Evolutionary conservation across 352 stramenopile species (phyloP).

Genomic region (Phytophthora sojae): DNA sequence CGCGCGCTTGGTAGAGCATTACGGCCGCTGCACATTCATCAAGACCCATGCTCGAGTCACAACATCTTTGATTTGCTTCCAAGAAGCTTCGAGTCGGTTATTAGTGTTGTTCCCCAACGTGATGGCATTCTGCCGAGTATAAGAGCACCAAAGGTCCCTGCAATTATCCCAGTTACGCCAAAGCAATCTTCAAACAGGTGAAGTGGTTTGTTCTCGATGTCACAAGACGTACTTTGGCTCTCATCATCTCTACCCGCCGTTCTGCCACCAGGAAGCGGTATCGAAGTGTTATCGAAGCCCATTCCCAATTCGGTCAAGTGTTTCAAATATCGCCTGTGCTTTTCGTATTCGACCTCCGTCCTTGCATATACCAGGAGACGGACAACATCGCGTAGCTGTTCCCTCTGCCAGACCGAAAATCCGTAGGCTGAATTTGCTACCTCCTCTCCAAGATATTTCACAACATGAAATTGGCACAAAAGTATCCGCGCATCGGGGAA

Average conservation of each 20-base stretch:
- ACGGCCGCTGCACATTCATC: not conserved
- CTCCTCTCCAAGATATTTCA: slow-evolving; percentile 28
- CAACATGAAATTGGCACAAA: slow-evolving; percentile 40
- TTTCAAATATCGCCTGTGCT: too few relatives aligned
- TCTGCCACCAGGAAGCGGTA: too few relatives aligned
- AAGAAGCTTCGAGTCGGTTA: slow-evolving; percentile 22
- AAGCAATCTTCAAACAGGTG: slow-evolving; percentile 5
- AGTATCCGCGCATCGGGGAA: slow-evolving; percentile 28
- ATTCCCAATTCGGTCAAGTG: too few relatives aligned
- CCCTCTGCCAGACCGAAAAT: slow-evolving; percentile 23
- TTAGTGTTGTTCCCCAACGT: slow-evolving; percentile 1
- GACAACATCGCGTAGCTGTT: not conserved
- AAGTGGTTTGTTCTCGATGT: too few relatives aligned
- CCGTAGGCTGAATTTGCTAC: slow-evolving; percentile 15
- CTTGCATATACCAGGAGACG: slow-evolving; percentile 18
- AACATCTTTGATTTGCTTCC: slow-evolving; percentile 26
- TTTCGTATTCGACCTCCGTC: not conserved
- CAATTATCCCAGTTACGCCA: slow-evolving; percentile 21
- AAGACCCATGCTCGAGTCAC: not conserved
- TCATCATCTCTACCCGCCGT: too few relatives aligned
- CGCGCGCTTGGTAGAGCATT: not conserved
- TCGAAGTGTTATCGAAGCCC: too few relatives aligned
- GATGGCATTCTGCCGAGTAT: slow-evolving; percentile 3
- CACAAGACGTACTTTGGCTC: too few relatives aligned
- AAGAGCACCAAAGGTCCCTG: slow-evolving; percentile 18